Evolutionary conservation across 2,329 filamentous ascomycete species (phyloP), one percentile per base, ranked within the genome.

Genomic region (Sporothrix luriei): DNA sequence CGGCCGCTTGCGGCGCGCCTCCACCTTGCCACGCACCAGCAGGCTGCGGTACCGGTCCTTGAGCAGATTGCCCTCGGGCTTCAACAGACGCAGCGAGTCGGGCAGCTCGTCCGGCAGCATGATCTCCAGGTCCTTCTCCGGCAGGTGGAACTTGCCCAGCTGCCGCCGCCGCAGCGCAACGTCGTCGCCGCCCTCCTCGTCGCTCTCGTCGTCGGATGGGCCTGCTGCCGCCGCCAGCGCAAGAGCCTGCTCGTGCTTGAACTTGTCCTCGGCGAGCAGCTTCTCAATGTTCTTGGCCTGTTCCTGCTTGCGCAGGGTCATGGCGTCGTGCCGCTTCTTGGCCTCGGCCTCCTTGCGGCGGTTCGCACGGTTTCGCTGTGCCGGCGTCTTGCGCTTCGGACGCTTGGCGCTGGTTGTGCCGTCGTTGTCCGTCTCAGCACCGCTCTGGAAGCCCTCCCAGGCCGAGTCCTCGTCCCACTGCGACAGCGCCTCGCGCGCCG

Each of bases 51-150:
- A 98, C 66, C 95, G 87, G 76, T 99, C 95, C 74, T 93, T 93
- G 74, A 99, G 84, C 51, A 97, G 82, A 77, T 97, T 98, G n/a
- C 95, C 95, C 79, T 99, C 95, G 0, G 95, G 95, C 80, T 94
- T 97, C 73, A 97, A 81, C 77, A 93, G 80, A 76, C 95, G 80
- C 76, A 97, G 81, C 65, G 93, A 90, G 76, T 97, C 87, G 79
- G 97, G 85, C 76, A 95, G 80, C 82, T 99, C 88, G 80, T 98
- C 88, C 52, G 93, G 86, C 72, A 97, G 79, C 72, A 97, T 84
- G 75, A 97, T 79, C 79, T 97, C 88, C 75, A 98, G 82, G 72
- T 92, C 84, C 78, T 91, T 91, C 77, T 95, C 90, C 0, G 92
- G 93, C 57, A 95, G 80, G 74, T 87, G 87, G 77, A 84, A 82